phyloP scores from a whole-genome alignment of 2,329 filamentous ascomycete species.

The Cytospora chrysosperma region DNA sequence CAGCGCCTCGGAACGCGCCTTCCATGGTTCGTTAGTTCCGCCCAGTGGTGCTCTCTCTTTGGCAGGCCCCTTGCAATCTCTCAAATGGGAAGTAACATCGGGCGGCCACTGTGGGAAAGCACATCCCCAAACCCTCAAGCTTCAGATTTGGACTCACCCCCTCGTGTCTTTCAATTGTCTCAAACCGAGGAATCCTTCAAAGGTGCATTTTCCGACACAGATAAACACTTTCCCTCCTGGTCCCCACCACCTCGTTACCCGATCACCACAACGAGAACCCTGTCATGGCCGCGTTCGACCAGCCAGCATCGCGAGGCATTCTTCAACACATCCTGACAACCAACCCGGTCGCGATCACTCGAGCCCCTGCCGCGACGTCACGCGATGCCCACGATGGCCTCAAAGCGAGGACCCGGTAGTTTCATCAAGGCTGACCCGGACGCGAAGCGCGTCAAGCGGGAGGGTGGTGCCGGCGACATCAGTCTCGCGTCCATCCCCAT shows the following conservation, averaged over 20 bases:
- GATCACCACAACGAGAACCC: background rate
- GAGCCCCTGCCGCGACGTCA: too few relatives aligned
- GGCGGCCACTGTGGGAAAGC: too few relatives aligned
- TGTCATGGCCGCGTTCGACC: background rate
- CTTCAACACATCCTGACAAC: background rate
- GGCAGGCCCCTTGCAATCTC: too few relatives aligned
- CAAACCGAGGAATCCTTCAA: too few relatives aligned
- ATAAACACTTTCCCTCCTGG: background rate
- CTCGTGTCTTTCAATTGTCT: background rate
- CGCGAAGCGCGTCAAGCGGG: constrained; percentile 13
- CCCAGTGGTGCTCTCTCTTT: too few relatives aligned
- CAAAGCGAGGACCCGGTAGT: constrained; percentile 6
- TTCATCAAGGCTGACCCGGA: constrained; percentile 14
- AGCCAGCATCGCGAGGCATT: background rate
- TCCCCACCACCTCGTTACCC: background rate
- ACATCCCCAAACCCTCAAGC: too few relatives aligned
- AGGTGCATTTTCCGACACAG: too few relatives aligned
- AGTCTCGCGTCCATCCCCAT: constrained; percentile 9
- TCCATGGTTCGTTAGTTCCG: too few relatives aligned
- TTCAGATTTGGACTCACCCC: background rate
- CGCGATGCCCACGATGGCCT: background rate
- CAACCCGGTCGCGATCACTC: background rate
- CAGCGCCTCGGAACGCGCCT: too few relatives aligned
- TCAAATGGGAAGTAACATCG: too few relatives aligned
- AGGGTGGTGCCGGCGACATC: constrained; percentile 7